phyloP scores from a whole-genome alignment of 176 grass and related monocot species.

The Ampelocalamus luodianensis region DNA sequence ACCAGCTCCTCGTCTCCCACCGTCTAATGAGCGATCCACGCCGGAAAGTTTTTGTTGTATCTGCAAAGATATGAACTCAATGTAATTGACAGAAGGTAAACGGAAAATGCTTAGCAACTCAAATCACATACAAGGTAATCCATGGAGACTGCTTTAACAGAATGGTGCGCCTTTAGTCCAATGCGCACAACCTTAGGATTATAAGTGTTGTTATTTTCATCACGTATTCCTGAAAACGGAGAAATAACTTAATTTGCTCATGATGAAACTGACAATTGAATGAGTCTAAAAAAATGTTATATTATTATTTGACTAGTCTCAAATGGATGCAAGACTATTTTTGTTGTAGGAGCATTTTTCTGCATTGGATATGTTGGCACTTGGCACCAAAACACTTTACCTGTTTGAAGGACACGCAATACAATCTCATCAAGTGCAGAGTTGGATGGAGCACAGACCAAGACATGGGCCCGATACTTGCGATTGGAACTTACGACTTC shows the following conservation, averaged over 20 bases:
- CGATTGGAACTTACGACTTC: slow-evolving; percentile 90
- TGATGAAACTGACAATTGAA: neutral
- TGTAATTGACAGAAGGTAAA: slow-evolving; percentile 47
- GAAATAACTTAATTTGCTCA: slow-evolving; percentile 20
- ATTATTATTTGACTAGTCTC: slow-evolving; percentile 7
- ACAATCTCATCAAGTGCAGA: slow-evolving; percentile 99
- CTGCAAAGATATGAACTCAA: slow-evolving; percentile 55
- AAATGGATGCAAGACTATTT: slow-evolving; percentile 20
- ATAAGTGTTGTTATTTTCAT: slow-evolving; percentile 90
- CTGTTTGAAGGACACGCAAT: slow-evolving; percentile 81
- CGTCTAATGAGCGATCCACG: slow-evolving; percentile 61
- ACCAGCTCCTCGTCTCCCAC: slow-evolving; percentile 60
- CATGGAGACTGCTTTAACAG: slow-evolving; percentile 95
- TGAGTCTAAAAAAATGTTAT: slow-evolving; percentile 13
- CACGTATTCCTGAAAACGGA: slow-evolving; percentile 73
- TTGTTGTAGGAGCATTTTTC: neutral
- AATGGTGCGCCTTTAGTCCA: slow-evolving; percentile 93
- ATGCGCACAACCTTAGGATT: slow-evolving; percentile 98
- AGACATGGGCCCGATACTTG: slow-evolving; percentile 91
- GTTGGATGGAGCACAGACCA: slow-evolving; percentile 98
- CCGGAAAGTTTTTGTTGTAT: slow-evolving; percentile 82
- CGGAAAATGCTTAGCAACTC: slow-evolving; percentile 40
- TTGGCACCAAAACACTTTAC: slow-evolving; percentile 44
- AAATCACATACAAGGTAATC: slow-evolving; percentile 82
- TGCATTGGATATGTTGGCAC: slow-evolving; percentile 18